Conservation (phyloP, 2,329 filamentous ascomycete species). For the Hymenoscyphus linearis region DNA sequence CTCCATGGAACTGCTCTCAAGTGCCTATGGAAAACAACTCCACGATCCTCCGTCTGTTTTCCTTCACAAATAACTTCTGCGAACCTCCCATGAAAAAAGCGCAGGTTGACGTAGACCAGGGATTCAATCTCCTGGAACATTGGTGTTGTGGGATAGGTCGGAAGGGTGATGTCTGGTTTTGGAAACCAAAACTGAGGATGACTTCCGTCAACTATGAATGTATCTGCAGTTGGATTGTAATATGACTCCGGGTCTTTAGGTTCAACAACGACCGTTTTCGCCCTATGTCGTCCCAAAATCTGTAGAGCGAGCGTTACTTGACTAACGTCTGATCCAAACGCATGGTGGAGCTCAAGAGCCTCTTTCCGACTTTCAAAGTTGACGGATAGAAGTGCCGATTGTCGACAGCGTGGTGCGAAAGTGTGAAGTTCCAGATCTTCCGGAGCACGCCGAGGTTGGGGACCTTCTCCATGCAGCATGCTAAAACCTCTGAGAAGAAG, state of each 20-base stretch:
- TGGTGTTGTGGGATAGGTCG: background rate
- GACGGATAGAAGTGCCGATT: background rate
- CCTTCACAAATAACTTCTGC: background rate
- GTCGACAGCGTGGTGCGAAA: background rate
- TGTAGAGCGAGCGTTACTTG: too few relatives aligned
- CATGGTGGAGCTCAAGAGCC: background rate
- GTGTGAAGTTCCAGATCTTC: background rate
- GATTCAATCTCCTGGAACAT: background rate
- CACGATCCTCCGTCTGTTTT: too few relatives aligned
- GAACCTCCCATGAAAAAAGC: background rate
- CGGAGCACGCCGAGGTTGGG: background rate
- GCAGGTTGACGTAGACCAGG: background rate
- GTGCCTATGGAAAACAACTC: too few relatives aligned
- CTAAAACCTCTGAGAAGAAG: too few relatives aligned
- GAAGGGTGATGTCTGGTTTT: background rate
- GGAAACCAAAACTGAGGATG: background rate
- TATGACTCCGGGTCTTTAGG: background rate
- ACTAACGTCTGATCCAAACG: background rate
- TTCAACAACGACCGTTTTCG: background rate
- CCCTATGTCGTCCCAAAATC: background rate
- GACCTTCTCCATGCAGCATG: too few relatives aligned
- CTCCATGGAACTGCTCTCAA: background rate
- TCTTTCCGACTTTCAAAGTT: background rate
- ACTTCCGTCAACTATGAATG: background rate
- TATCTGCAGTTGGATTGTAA: background rate